A percentile compares a stretch with the other conserved stretches of the same genome.
phyloP scores from a whole-genome alignment of 345 rosid genomes.

The Eucalyptus pauciflora region DNA sequence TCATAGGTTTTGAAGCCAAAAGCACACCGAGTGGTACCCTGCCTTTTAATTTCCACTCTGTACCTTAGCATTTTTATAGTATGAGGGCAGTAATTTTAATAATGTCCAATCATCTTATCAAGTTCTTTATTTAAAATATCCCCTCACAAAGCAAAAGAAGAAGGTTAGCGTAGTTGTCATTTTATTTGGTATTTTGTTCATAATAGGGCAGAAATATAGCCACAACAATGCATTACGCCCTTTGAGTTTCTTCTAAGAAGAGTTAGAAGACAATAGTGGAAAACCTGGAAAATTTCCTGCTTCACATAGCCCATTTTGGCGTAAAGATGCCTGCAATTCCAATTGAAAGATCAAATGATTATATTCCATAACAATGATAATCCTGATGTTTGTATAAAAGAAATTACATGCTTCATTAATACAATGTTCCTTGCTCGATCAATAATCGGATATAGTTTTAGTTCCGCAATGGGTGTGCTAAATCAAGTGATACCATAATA shows the following conservation, averaged over 20 bases:
- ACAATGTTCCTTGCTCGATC: neutral
- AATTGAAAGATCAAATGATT: neutral
- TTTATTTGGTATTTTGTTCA: neutral
- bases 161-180: neutral
- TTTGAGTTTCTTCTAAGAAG: neutral
- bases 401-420: neutral
- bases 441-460: neutral
- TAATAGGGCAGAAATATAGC: neutral
- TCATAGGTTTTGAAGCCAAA: neutral
- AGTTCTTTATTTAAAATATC: neutral
- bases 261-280: neutral
- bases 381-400: neutral
- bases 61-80: neutral
- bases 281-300: neutral
- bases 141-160: neutral
- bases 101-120: neutral
- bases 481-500: neutral
- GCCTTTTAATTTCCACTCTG: neutral
- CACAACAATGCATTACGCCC: neutral
- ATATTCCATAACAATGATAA: neutral
- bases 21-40: neutral
- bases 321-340: neutral
- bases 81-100: neutral
- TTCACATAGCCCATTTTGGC: neutral
- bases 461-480: neutral